These are phyloP conservation scores for Hygrocybe punicea DNA, from an alignment of 768 basidiomycete species.

Conservation along the genomic window DNA sequence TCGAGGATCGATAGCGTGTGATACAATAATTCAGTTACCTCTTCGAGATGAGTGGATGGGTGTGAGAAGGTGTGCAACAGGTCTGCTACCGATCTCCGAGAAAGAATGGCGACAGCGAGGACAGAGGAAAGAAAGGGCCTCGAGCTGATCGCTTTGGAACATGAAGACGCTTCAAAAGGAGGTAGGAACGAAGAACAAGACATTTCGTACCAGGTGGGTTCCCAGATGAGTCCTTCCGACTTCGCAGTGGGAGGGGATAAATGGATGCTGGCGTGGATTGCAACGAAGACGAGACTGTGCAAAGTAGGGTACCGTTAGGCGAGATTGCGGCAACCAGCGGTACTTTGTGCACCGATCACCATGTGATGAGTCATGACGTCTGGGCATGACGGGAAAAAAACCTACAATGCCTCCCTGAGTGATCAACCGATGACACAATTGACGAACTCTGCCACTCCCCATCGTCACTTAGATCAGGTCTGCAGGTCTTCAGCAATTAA, in stretches of 20 bases:
- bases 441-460: slow-evolving; percentile 47
- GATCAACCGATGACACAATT: slow-evolving; percentile 43
- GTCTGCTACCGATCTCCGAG: slow-evolving; percentile 55
- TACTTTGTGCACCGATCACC: slow-evolving; percentile 38
- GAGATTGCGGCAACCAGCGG: slow-evolving; percentile 55
- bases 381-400: neutral
- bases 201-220: neutral
- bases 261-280: slow-evolving; percentile 40
- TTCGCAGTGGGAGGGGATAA: slow-evolving; percentile 43
- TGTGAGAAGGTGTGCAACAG: slow-evolving; percentile 53
- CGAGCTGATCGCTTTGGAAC: neutral
- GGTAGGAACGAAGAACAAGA: neutral
- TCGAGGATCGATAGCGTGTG: slow-evolving; percentile 49
- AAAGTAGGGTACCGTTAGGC: slow-evolving; percentile 56
- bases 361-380: slow-evolving; percentile 5
- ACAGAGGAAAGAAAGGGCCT: slow-evolving; percentile 26
- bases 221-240: slow-evolving; percentile 10
- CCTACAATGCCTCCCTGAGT: slow-evolving; percentile 52
- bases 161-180: neutral
- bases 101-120: slow-evolving; percentile 44
- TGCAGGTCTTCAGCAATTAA: slow-evolving; percentile 21
- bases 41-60: slow-evolving; percentile 38
- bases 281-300: slow-evolving; percentile 47
- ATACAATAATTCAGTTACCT: slow-evolving; percentile 47
- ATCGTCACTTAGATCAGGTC: slow-evolving; percentile 52